Conservation (phyloP, 305 asterid species). For the Fraxinus nigra region DNA sequence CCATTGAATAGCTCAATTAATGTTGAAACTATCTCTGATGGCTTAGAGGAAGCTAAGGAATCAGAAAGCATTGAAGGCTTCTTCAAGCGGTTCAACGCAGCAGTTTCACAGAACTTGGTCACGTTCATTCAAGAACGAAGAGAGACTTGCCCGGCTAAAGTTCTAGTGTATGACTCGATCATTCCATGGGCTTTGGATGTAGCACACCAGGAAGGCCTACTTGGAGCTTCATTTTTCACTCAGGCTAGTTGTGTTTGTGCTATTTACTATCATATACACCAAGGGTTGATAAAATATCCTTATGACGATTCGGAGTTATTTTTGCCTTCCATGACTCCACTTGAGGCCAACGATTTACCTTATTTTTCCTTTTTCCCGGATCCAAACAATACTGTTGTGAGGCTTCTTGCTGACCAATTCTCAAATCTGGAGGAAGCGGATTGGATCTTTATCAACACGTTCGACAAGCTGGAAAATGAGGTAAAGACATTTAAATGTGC, state of each 20-base stretch:
- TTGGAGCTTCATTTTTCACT: constrained; percentile 36
- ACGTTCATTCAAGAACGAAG: constrained; percentile 18
- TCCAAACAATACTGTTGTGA: constrained; percentile 21
- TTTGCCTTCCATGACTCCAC: constrained; percentile 22
- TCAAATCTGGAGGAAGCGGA: constrained; percentile 35
- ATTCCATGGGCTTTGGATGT: constrained; percentile 33
- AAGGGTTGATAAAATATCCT: constrained; percentile 29
- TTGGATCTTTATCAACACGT: constrained; percentile 41
- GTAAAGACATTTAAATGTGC: constrained; percentile 15
- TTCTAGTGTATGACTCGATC: constrained; percentile 29
- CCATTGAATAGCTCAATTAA: constrained; percentile 18
- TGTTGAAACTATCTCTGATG: constrained; percentile 17
- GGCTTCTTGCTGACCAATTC: constrained; percentile 23
- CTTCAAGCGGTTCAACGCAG: not conserved
- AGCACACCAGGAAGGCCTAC: constrained; percentile 25
- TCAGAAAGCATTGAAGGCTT: not conserved
- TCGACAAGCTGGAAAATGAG: constrained; percentile 41
- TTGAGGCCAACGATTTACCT: constrained; percentile 37
- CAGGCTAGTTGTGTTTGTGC: constrained; percentile 24
- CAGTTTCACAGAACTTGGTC: constrained; percentile 8
- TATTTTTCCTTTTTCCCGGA: constrained; percentile 18
- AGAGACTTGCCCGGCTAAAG: constrained; percentile 3
- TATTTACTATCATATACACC: constrained; percentile 26
- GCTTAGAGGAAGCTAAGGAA: not conserved
- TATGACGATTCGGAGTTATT: constrained; percentile 13